Percentiles rank a stretch among this genome's conserved stretches.
These are phyloP conservation scores for Verticillium zaregamsianum DNA, from an alignment of 2,329 filamentous ascomycete species.

Conservation along the genomic window DNA sequence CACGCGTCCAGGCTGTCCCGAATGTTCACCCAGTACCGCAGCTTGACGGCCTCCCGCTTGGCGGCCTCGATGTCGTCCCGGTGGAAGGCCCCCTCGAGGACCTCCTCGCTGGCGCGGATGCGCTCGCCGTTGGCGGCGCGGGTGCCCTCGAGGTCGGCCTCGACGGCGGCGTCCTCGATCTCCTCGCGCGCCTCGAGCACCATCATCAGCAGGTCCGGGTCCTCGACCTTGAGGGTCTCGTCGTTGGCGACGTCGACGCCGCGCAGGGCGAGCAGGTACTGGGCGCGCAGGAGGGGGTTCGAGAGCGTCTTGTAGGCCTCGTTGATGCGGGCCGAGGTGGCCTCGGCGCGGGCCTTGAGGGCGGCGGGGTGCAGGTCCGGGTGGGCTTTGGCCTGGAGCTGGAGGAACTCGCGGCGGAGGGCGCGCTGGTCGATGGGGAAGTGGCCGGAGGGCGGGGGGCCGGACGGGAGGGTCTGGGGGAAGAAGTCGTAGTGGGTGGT, in stretches of 20 bases:
- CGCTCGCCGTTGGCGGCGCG: conserved; percentile 63
- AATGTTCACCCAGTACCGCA: conserved; percentile 91
- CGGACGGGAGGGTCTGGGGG: conserved; percentile 68
- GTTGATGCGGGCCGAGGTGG: conserved; percentile 79
- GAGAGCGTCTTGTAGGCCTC: conserved; percentile 84
- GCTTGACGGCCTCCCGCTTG: conserved; percentile 65
- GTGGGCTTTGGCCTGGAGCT: conserved; percentile 72
- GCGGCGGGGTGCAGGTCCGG: conserved; percentile 61
- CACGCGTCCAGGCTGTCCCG: conserved; percentile 75
- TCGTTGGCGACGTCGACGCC: conserved; percentile 78
- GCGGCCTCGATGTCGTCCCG: conserved; percentile 63
- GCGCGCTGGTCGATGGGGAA: conserved; percentile 69
- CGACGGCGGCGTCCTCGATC: conserved; percentile 65
- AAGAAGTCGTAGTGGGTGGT: conserved; percentile 84
- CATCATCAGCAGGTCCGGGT: conserved; percentile 66
- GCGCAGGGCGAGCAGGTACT: conserved; percentile 74
- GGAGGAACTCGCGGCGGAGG: conserved; percentile 81
- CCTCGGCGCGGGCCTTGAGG: conserved; percentile 63
- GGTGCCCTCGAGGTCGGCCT: conserved; percentile 60
- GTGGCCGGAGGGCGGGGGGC: conserved; percentile 71
- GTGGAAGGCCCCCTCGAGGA: conserved; percentile 62
- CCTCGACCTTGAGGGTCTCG: conserved; percentile 67
- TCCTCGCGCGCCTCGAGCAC: conserved; percentile 76
- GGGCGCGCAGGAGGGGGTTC: conserved; percentile 76
- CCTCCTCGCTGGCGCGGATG: conserved; percentile 58